Base-by-base conservation (phyloP, 2,329 filamentous ascomycete species). In the Alternaria hordeiaustralica region DNA sequence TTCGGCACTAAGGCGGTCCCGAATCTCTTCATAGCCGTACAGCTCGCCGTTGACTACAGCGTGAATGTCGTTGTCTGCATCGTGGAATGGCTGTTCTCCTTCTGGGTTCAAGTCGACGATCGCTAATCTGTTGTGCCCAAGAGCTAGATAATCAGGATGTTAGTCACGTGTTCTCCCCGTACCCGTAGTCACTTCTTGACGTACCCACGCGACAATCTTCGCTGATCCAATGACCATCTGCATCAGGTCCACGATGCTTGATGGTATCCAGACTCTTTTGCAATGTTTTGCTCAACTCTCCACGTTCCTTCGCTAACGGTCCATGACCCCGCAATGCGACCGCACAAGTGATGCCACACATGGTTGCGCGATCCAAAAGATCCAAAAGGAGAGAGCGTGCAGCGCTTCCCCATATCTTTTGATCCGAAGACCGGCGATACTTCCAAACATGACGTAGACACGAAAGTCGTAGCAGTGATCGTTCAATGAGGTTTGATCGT, bases 31-130 rank as follows among this genome's bases (percentile, higher is more conserved):
- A 61, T 84, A 80, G 68, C 86, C 84, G 71, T 89, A 89, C n/a
- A 89, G 80, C 71, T 88, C 87, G 26, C 87, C 87, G 61, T 87
- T 88, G 23, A 88, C 84, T n/a, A 88, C 82, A 2, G 85, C 86
- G 70, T 88, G 86, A 18, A 88, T 59, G 6, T 47, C 44, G 5
- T 21, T 23, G 11, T 67, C 61, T 3, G 30, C 25, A 51, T 69
- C 66, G 51, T 74, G 72, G 36, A 76, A 71, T n/a, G 73, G 72
- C 21, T 75, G 74, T n/a, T 66, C 60, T 11, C 63, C 72, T 44
- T 68, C 63, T 7, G 69, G 66, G 26, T 60, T 65, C 3, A 76
- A 63, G 50, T 76, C 74, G 33, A 69, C 63, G 45, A 77, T 77
- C 2, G 73, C 60, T 12, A 76, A 71, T 33, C 74, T 71, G 20